Base-by-base conservation (phyloP, 495 filamentous ascomycete species). In the Podospora australis region DNA sequence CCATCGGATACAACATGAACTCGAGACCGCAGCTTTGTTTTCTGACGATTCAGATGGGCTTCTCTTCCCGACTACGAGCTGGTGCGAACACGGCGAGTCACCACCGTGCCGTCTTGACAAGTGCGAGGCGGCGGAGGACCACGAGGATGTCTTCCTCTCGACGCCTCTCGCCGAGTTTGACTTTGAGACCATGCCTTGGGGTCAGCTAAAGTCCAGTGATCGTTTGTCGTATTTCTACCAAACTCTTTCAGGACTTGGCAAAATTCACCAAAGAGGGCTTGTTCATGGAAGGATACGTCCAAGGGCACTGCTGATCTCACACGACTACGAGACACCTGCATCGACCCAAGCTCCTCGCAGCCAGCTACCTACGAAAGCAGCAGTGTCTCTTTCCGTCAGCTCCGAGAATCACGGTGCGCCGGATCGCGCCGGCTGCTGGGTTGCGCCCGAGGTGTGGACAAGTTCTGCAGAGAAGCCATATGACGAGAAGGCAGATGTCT, bases 181-280 rank as follows among this genome's bases (percentile, higher is more conserved):
- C 34, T 36, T 36, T 36, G 34, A 36, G 34, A n/a, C 34, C n/a
- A 36, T 36, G 34, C 34, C 34, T 8, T 36, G 34, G 34, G 34
- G 11, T 36, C 34, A 36, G n/a, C 34, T 36, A n/a, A 16, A 36
- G 11, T 36, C 17, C 17, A 16, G 13, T 16, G 34, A 36, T 10
- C 34, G 34, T n/a, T 16, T 36, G 11, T 5, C 11, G 11, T 36
- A 36, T 16, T 36, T 36, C n/a, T n/a, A 36, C 17, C 34, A 36
- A 16, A 36, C 34, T 16, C 34, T 36, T n/a, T 6, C 4, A 16
- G 34, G 34, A 6, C n/a, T 36, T 5, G 17, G 13, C 34, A 36
- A 5, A 16, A 10, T 36, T n/a, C 34, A 36, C 34, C 6, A 36
- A n/a, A 36, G 17, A 16, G 34, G 17, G 34, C 13, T 36, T 4